These are phyloP conservation scores for Ophiostoma perfectum DNA, from an alignment of 2,329 filamentous ascomycete species.

Conservation along the genomic window DNA sequence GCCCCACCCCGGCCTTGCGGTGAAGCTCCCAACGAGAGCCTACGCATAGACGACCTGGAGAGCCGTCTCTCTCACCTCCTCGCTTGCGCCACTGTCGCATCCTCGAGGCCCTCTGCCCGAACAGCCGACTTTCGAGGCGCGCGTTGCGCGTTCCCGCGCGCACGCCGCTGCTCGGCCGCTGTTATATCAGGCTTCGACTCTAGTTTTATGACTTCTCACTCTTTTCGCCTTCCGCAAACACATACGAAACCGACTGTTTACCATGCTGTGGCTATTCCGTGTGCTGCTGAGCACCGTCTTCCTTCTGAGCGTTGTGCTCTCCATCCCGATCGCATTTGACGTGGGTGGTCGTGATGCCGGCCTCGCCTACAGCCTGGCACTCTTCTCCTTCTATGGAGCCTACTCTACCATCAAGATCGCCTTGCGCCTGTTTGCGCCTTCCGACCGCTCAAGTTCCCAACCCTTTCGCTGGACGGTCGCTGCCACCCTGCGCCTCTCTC, in stretches of 20 bases:
- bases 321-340: constrained; percentile 95
- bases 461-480: constrained; percentile 67
- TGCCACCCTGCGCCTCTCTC: constrained; percentile 64
- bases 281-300: constrained; percentile 76
- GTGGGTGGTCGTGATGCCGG: constrained; percentile 93
- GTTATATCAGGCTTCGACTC: background rate
- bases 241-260: background rate
- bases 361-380: constrained; percentile 82
- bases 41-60: no score
- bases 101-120: background rate
- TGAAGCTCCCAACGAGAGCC: no score
- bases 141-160: constrained; percentile 23
- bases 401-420: constrained; percentile 73
- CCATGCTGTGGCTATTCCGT: constrained; percentile 77
- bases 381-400: constrained; percentile 85
- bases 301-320: constrained; percentile 86
- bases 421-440: constrained; percentile 48
- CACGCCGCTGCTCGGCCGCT: constrained; percentile 14
- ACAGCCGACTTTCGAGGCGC: constrained; percentile 14
- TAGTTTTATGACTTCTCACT: background rate
- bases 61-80: background rate
- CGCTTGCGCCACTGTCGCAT: constrained; percentile 4
- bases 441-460: constrained; percentile 54
- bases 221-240: background rate
- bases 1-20: background rate